Conservation (phyloP, 1,284 basidiomycete genomes). For the Bjerkandera adusta region DNA sequence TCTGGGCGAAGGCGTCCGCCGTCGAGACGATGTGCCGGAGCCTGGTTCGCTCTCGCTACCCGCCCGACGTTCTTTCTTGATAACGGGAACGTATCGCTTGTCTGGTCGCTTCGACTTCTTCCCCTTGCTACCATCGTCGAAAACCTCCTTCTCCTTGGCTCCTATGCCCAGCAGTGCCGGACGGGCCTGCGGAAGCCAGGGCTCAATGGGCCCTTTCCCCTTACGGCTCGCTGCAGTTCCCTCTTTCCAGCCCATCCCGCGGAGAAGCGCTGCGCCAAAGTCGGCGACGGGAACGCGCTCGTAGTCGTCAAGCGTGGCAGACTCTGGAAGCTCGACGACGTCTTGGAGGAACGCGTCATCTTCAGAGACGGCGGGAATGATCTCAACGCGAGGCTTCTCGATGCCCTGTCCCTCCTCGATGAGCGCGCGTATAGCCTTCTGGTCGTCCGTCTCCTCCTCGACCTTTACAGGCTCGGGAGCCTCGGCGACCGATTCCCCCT, state of each 20-base stretch:
- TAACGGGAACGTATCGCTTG: slow-evolving; percentile 73
- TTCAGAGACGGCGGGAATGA: slow-evolving; percentile 67
- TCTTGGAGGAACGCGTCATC: slow-evolving; percentile 82
- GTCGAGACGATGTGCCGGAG: slow-evolving; percentile 20
- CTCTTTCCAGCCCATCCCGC: slow-evolving; percentile 97
- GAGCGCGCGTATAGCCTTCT: slow-evolving; percentile 71
- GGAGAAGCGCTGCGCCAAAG: slow-evolving; percentile 90
- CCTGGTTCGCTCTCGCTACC: slow-evolving; percentile 23
- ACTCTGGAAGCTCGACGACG: slow-evolving; percentile 73
- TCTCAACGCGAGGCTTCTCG: slow-evolving; percentile 38
- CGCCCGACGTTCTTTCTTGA: slow-evolving; percentile 53
- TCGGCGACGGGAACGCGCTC: slow-evolving; percentile 87
- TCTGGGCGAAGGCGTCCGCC: slow-evolving; percentile 24
- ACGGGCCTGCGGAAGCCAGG: slow-evolving; percentile 78
- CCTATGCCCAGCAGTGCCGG: slow-evolving; percentile 89
- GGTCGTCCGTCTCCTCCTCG: slow-evolving; percentile 63
- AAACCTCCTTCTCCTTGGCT: slow-evolving; percentile 77
- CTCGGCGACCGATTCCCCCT: slow-evolving; percentile 26
- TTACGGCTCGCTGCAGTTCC: slow-evolving; percentile 69
- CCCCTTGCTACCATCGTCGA: slow-evolving; percentile 60
- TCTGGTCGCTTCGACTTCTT: slow-evolving; percentile 51
- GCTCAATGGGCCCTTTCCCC: slow-evolving; percentile 50
- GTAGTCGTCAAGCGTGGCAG: slow-evolving; percentile 84
- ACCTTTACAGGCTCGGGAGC: slow-evolving; percentile 24
- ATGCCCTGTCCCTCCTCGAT: slow-evolving; percentile 47